phyloP scores from a whole-genome alignment of 306 rosid genomes.

The Canavalia gladiata region DNA sequence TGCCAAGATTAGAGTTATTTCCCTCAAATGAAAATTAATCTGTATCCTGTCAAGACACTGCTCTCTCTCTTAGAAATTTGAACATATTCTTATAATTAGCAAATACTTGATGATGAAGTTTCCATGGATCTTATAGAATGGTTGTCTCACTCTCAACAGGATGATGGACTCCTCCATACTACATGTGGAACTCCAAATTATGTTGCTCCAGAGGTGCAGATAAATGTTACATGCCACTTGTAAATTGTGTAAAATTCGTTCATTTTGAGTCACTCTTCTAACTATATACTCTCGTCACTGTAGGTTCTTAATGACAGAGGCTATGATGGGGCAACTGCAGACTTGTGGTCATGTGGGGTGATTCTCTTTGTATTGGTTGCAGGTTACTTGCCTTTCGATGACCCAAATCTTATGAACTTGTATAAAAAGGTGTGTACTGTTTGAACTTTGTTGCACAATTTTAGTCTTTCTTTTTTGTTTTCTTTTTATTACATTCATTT shows the following conservation, averaged over 20 bases:
- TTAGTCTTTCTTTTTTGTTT: conserved; percentile 38
- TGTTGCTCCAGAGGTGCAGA: conserved; percentile 96
- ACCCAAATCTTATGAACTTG: conserved; percentile 84
- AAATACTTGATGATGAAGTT: conserved; percentile 14
- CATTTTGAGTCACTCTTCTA: conserved; percentile 35
- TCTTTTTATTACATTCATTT: conserved; percentile 46
- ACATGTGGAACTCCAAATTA: conserved; percentile 99
- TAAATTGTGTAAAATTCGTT: background rate
- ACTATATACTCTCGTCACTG: conserved; percentile 45
- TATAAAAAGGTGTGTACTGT: conserved; percentile 81
- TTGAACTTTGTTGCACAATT: conserved; percentile 33
- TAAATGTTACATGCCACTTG: conserved; percentile 15
- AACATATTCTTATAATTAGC: conserved; percentile 34
- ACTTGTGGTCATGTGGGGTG: conserved; percentile 99
- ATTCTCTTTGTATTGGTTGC: conserved; percentile 98
- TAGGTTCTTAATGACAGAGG: conserved; percentile 96
- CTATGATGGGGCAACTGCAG: conserved; percentile 96
- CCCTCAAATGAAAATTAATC: background rate
- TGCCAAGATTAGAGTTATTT: background rate
- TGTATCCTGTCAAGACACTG: background rate
- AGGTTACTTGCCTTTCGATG: conserved; percentile 99
- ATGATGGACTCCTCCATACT: conserved; percentile 97
- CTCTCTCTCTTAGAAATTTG: conserved; percentile 1
- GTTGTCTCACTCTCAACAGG: conserved; percentile 64
- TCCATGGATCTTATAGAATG: conserved; percentile 41